A percentile compares a stretch with the other conserved stretches of the same genome.
Evolutionary conservation across 169 alveolate genomes (phyloP).

Genomic region (Plasmodium billcollinsi): DNA sequence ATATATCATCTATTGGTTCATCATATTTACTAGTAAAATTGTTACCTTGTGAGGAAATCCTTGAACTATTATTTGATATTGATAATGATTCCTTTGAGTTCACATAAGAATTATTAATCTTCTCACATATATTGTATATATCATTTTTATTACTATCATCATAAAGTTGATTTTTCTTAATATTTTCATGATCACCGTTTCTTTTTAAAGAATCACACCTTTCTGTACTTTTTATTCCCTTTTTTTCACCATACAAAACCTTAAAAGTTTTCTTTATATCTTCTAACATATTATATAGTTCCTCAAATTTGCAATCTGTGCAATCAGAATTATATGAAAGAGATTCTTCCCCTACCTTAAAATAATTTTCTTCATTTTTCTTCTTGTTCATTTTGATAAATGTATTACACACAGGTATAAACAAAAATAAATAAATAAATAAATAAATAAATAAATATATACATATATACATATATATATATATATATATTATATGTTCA

Average conservation of each 20-base stretch:
- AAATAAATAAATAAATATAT: too few relatives aligned
- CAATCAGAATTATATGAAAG: background rate
- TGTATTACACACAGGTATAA: too few relatives aligned
- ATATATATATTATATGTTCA: too few relatives aligned
- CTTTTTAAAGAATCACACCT: background rate
- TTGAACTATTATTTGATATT: constrained; percentile 1
- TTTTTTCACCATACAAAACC: background rate
- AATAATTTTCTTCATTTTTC: too few relatives aligned
- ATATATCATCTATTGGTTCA: constrained; percentile 35
- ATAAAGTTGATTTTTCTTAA: background rate
- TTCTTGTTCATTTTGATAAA: too few relatives aligned
- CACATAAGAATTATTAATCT: too few relatives aligned
- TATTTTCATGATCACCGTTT: background rate
- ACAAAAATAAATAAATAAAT: too few relatives aligned
- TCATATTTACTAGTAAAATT: constrained; percentile 1
- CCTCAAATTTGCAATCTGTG: background rate
- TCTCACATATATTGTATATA: too few relatives aligned
- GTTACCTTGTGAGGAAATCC: constrained; percentile 4
- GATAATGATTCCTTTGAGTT: background rate
- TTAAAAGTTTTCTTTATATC: constrained; percentile 32
- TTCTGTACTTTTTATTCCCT: background rate
- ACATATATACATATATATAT: too few relatives aligned
- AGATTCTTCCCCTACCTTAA: too few relatives aligned
- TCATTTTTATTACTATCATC: too few relatives aligned
- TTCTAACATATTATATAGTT: constrained; percentile 25